Base-by-base conservation (phyloP, 306 rosid genomes). In the Alnus rubra region DNA sequence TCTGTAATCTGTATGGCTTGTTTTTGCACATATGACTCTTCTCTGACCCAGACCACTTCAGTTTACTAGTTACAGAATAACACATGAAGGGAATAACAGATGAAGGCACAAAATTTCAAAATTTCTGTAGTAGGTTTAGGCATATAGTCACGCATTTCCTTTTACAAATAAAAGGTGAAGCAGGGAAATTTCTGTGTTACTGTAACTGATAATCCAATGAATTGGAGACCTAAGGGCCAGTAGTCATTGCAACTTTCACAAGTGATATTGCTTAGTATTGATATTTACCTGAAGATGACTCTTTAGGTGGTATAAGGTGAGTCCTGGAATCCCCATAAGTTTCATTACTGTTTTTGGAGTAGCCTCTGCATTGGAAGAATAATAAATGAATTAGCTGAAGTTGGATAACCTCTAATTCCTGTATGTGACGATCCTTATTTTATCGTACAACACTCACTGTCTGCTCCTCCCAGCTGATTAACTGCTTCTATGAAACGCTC, bases 331-430 rank as follows among this genome's bases (percentile, higher is more conserved):
- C 64, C 94, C 91, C 97, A 94, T 90, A 50, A 91, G 88, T 85
- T 94, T 91, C 95, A 94, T 82, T 16, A 91, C 97, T 30, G 94
- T 90, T 86, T 94, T 90, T 52, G 97, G 98, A 50, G 98, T 94
- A 39, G 98, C 98, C 86, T 94, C 97, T 94, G 86, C 90, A 82
- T 59, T 59, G 64, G 31, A 7, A 80, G 23, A 83, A 49, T 18
- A 30, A 49, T 59, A 31, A 19, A 56, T 35, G 33, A 82, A 47
- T 72, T 70, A 84, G 50, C 48, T 48, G 79, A 76, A 55, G 77
- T 74, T 79, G 18, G 65, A 81, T 44, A 68, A 18, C n/a, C 18
- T 31, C 4, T 51, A 58, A 37, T 39, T 72, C 60, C 44, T 44
- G 44, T 13, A 72, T 48, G 39, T 65, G 47, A 71, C 49, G 52